Evolutionary conservation across 1,284 basidiomycete genomes (phyloP), one percentile per base, ranked within the genome.

Genomic region (Ustilago curta): DNA sequence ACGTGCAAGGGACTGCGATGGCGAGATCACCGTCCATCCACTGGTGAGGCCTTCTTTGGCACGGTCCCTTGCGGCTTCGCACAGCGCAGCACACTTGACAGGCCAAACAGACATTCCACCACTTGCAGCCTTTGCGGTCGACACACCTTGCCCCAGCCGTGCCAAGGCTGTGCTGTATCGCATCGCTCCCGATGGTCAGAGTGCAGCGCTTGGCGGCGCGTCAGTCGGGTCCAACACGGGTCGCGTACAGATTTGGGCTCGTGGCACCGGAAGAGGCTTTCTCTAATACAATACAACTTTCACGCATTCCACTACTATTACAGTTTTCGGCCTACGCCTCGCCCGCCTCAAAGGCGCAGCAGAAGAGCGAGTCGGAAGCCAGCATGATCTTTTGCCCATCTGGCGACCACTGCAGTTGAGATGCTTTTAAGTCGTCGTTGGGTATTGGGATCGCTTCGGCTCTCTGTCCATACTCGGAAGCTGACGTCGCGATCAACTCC

Each of bases 301-400:
- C 60, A 50, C n/a, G 9, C 45, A 48, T 29, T 14, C 29, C 35
- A 29, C 47, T 48, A 31, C 27, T 31, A 59, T 49, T 65, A 65
- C 62, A 70, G 35, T 25, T n/a, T 18, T 21, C 5, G 29, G 12
- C 11, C 53, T 32, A 49, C 32, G 19, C 37, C n/a, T 76, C 64
- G 44, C 54, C 48, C 27, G 72, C 68, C 32, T 78, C 77, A 25
- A 77, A 76, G 12, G 77, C 92, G 83, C 92, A 93, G 79, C 92
- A 93, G 79, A 93, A 94, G 45, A 88, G 88, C 47, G 91, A 90
- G 76, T 88, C 90, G 70, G 91, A 91, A 56, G 93, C 60, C 52
- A 94, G 80, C 8, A 91, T 85, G 57, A 93, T 84, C 4, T 91
- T 92, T 75, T 91, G 92, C 12, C 92, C 93, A 78, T 94, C 92